Base-by-base conservation (phyloP, 2,329 filamentous ascomycete species). In the Gyromitra esculenta region DNA sequence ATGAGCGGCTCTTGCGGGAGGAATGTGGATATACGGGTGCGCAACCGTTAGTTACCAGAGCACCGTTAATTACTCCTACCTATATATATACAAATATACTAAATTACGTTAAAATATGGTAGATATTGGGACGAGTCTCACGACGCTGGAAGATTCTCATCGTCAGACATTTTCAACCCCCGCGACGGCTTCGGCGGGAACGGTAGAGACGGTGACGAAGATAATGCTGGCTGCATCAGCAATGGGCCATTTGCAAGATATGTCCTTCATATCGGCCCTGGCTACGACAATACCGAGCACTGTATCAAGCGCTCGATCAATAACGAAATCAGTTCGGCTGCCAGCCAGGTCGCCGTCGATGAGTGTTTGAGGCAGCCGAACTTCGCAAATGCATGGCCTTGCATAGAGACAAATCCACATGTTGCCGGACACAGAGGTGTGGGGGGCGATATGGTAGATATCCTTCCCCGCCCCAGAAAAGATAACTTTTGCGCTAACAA, bases 1-100 rank as follows among this genome's bases (percentile, higher is more conserved):
- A 84, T 68, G 83, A 83, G 60, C 77, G 78, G 43, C 80, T 83
- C 2, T 74, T 84, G 15, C 79, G 81, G 39, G 68, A 80, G 7
- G 82, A 84, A 70, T 84, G 83, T 74, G 79, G 78, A 9, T 83
- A 82, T 74, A 80, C 70, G 0, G 82, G 81, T 7, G 76, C 75
- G 35, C 82, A 82, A 50, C 80, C 81, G 75, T 77, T 21, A 63
- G 43, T 60, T 50, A 1, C 3, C 7, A 21, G 9, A 25, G 5
- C 9, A 54, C 5, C 15, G 8, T 35, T 39, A 21, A 31, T 31
- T 4, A 31, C 2, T 31, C 1, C 2, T 31, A 3, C 25, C 25
- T 31, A 31, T 31, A 31, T 0, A 4, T 31, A 4, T 31, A 3
- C 4, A 31, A 31, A 3, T 3, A 31, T 3, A 31, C 25, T 31